A percentile compares a stretch with the other conserved stretches of the same genome.
Conservation (phyloP, 441 rosid genomes). For the Metrosideros polymorpha region DNA sequence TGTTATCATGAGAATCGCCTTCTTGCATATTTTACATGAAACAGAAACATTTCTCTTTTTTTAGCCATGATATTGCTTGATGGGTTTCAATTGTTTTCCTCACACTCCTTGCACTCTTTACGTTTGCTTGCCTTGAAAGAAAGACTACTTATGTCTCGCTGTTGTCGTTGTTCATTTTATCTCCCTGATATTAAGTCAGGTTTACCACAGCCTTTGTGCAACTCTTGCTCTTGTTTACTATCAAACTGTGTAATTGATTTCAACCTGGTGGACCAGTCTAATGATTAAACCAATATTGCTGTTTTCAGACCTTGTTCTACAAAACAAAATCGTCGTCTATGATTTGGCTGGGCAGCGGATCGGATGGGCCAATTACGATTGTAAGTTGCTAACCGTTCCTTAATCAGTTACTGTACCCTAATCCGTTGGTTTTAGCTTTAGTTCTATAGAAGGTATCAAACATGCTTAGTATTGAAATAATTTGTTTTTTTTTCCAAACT, state of each 20-base stretch:
- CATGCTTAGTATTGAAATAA: background rate
- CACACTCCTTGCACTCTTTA: background rate
- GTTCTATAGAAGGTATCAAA: background rate
- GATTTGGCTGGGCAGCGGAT: slow-evolving; percentile 8
- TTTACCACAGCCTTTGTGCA: background rate
- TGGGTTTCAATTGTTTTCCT: background rate
- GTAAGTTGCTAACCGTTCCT: background rate
- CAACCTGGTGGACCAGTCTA: background rate
- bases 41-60: background rate
- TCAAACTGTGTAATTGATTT: background rate
- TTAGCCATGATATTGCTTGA: background rate
- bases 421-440: background rate
- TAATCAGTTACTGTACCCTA: background rate
- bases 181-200: background rate
- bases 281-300: background rate
- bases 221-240: background rate
- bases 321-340: slow-evolving; percentile 7
- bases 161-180: background rate
- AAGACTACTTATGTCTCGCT: background rate
- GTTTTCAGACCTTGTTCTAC: slow-evolving; percentile 9
- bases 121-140: background rate
- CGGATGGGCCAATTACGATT: slow-evolving; percentile 6
- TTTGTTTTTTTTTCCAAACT: background rate
- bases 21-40: background rate
- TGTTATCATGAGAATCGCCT: background rate